phyloP scores from a whole-genome alignment of 768 basidiomycete genomes.

The Calocybe gangraenosa region DNA sequence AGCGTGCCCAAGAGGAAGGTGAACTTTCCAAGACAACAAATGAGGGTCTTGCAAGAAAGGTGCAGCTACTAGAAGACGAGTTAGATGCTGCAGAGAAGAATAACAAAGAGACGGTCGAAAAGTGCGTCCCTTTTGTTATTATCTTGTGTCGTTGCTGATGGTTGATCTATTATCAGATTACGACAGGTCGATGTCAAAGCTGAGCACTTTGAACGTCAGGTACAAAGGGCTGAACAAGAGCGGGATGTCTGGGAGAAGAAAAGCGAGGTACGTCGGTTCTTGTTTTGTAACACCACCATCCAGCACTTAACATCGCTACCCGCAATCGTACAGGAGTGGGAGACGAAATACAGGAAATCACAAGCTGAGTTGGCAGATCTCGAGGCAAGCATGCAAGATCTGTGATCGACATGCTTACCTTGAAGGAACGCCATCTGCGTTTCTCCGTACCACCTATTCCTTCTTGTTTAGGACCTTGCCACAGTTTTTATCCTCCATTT shows the following conservation, averaged over 20 bases:
- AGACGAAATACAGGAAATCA: constrained; percentile 64
- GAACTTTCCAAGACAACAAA: constrained; percentile 67
- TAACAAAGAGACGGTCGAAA: constrained; percentile 93
- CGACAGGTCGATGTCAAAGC: constrained; percentile 98
- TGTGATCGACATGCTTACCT: constrained; percentile 34
- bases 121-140: constrained; percentile 53
- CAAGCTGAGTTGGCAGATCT: constrained; percentile 86
- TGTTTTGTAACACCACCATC: neutral
- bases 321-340: constrained; percentile 55
- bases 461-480: constrained; percentile 13
- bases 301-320: too few relatives aligned
- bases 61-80: constrained; percentile 91
- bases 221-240: constrained; percentile 83
- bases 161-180: constrained; percentile 48
- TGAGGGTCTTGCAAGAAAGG: constrained; percentile 76
- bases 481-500: constrained; percentile 8
- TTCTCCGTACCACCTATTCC: neutral
- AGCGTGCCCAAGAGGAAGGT: constrained; percentile 60
- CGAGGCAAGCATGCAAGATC: constrained; percentile 65
- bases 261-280: constrained; percentile 64
- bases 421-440: too few relatives aligned
- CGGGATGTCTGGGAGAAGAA: constrained; percentile 94
- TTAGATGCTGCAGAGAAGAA: constrained; percentile 95
- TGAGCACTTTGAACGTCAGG: constrained; percentile 95
- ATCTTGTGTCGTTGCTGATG: constrained; percentile 8